Evolutionary conservation across 768 basidiomycete genomes (phyloP).

Genomic region (Vararia minispora): DNA sequence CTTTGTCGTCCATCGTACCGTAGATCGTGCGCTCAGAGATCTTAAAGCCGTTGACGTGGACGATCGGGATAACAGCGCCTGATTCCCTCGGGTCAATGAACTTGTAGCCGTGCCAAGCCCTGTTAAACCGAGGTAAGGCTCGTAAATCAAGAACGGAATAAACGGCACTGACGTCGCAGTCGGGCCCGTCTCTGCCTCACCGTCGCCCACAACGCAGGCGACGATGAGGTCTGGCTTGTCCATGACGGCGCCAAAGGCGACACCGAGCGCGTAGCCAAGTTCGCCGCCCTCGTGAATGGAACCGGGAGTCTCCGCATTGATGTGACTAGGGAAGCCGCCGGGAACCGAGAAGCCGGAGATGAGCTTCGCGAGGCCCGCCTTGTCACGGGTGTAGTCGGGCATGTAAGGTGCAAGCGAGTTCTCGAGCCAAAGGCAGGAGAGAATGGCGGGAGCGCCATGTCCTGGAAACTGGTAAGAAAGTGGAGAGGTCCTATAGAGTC

Average conservation of each 20-base stretch:
- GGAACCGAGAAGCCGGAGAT: conserved; percentile 70
- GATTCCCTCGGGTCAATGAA: conserved; percentile 86
- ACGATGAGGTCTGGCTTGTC: conserved; percentile 82
- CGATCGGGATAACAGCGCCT: conserved; percentile 84
- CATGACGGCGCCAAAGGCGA: conserved; percentile 84
- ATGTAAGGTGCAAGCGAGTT: conserved; percentile 52
- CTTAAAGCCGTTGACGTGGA: conserved; percentile 85
- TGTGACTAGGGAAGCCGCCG: conserved; percentile 74
- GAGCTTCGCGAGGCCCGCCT: conserved; percentile 51
- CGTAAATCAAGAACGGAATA: not conserved
- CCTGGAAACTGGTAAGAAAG: conserved; percentile 24
- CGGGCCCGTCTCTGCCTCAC: conserved; percentile 76
- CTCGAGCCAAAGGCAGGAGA: conserved; percentile 84
- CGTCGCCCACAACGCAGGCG: conserved; percentile 78
- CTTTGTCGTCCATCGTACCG: conserved; percentile 86
- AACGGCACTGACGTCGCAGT: conserved; percentile 41
- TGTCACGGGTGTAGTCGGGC: conserved; percentile 46
- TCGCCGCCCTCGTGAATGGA: conserved; percentile 89
- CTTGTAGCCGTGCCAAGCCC: conserved; percentile 81
- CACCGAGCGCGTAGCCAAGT: conserved; percentile 79
- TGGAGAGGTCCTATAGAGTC: not conserved
- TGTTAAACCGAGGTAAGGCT: conserved; percentile 5
- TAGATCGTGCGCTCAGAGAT: conserved; percentile 86
- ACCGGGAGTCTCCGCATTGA: conserved; percentile 81
- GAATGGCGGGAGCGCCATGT: conserved; percentile 79